A percentile compares a stretch with the other conserved stretches of the same genome.
phyloP scores from a whole-genome alignment of 805 yeast species.

The Priceomyces fermenticarens region DNA sequence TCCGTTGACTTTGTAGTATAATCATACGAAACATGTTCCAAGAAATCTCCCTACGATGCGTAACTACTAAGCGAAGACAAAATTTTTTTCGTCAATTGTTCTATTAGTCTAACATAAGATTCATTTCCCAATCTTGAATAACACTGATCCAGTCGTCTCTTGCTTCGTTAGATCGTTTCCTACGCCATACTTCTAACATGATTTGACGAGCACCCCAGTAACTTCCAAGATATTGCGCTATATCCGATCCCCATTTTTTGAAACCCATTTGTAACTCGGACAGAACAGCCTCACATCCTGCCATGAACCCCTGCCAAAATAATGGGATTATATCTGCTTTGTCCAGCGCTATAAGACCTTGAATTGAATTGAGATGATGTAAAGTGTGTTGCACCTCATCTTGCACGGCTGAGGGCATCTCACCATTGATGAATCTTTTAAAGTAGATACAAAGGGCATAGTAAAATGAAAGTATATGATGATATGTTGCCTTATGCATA shows the following conservation, averaged over 20 bases:
- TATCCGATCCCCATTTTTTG: slow-evolving; percentile 70
- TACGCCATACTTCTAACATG: slow-evolving; percentile 81
- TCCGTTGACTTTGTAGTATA: no score
- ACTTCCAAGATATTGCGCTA: slow-evolving; percentile 56
- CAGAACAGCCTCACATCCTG: slow-evolving; percentile 76
- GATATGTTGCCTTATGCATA: slow-evolving; percentile 70
- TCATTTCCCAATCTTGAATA: slow-evolving; percentile 80
- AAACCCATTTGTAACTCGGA: slow-evolving; percentile 58
- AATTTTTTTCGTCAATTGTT: background rate
- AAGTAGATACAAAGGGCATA: slow-evolving; percentile 70
- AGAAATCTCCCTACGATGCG: no score
- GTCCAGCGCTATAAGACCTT: slow-evolving; percentile 51
- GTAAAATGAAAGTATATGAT: slow-evolving; percentile 78
- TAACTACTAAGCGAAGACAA: no score
- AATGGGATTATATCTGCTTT: slow-evolving; percentile 67
- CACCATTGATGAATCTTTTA: slow-evolving; percentile 58
- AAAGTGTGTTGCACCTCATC: slow-evolving; percentile 59
- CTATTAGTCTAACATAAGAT: slow-evolving; percentile 60
- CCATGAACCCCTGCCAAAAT: slow-evolving; percentile 87
- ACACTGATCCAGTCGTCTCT: slow-evolving; percentile 77
- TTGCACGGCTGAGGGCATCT: slow-evolving; percentile 57
- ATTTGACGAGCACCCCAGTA: slow-evolving; percentile 86
- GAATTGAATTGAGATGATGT: slow-evolving; percentile 61
- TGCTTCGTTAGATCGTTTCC: slow-evolving; percentile 57
- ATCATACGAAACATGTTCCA: no score